Base-by-base conservation (phyloP, 2,329 filamentous ascomycete genomes). In the Aspergillus transmontanensis region DNA sequence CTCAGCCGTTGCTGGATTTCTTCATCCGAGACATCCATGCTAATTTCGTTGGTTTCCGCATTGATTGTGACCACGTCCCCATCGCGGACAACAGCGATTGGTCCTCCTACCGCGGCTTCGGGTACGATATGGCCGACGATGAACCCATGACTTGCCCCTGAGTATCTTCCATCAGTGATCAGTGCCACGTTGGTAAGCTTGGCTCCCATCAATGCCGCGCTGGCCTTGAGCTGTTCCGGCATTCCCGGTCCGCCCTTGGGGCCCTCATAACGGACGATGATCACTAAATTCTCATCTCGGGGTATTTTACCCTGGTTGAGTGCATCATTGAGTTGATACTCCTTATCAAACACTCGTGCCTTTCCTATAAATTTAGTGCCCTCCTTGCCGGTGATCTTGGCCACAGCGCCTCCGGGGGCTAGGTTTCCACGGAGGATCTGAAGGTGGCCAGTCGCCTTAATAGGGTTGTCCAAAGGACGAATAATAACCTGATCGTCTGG, bases 321-420 rank as follows among this genome's bases (percentile, higher is more conserved):
- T 0, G 94, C 93, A 0, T 84, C 80, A 75, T 96, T 89, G 51
- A 97, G 87, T 69, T 89, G 85, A 69, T 88, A 84, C 78, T 97
- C 94, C 73, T 95, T 94, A 79, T 97, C 84, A 77, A 95, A 98
- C 53, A 96, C 92, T 23, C 89, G 85, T 0, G 93, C 94, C 67
- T 87, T 88, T 56, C 94, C 94, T 0, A 85, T 89, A 78, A 98
- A 98, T 14, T 80, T 83, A 7, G 93, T 85, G 2, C 94, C 94
- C 78, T 98, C 94, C 77, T 97, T 97, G 41, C 94, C 94, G 0
- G 94, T 97, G 78, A 98, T 97, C 79, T 98, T 98, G 64, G 93
- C 94, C 1, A 98, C 94, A 1, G 94, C 91, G 39, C 94, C 94
- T 12, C 89, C 90, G 1, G 94, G 94, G 3, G 94, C 92, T 36